Percentiles rank a stretch among this genome's conserved stretches.
Conservation (phyloP, 345 rosid genomes). For the Erysimum cheiranthoides region DNA sequence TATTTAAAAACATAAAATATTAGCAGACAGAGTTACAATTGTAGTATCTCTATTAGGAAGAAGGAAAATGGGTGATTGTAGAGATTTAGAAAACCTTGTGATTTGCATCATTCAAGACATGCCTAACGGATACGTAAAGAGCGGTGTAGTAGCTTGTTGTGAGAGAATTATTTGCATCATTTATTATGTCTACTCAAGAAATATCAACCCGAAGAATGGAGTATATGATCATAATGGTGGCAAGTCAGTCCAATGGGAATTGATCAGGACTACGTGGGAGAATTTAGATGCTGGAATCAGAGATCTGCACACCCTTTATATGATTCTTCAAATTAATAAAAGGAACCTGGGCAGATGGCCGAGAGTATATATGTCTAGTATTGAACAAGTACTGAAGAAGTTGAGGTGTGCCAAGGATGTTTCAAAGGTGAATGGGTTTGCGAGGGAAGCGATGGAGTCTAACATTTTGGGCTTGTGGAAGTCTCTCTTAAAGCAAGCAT, state of each 20-base stretch:
- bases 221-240: neutral
- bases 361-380: neutral
- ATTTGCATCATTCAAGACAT: neutral
- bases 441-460: too few relatives aligned
- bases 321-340: neutral
- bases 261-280: neutral
- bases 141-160: neutral
- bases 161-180: neutral
- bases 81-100: neutral
- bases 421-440: too few relatives aligned
- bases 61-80: too few relatives aligned
- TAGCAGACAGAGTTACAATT: too few relatives aligned
- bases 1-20: too few relatives aligned
- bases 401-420: neutral
- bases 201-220: neutral
- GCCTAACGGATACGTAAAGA: neutral
- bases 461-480: too few relatives aligned
- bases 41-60: too few relatives aligned
- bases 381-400: neutral
- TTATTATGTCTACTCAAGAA: neutral
- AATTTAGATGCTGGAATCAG: neutral
- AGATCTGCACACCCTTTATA: neutral
- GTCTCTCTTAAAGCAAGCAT: too few relatives aligned
- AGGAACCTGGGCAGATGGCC: neutral
- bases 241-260: conserved; percentile 1